Base-by-base conservation (phyloP, 2,329 filamentous ascomycete species). In the Aspergillus pseudoglaucus region DNA sequence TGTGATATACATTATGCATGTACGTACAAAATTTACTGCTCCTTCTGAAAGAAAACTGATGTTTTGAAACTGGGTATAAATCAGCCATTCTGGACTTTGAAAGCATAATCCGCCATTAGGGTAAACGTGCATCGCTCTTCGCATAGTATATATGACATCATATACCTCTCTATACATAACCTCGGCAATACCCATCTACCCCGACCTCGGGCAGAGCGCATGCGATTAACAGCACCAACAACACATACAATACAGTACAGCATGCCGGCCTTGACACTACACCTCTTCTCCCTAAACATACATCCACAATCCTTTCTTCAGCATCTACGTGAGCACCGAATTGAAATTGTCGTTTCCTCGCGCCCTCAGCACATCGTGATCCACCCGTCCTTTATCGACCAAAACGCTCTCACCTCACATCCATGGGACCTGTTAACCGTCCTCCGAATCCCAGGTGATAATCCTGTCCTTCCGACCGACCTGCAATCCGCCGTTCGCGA, bases 341-440 rank as follows among this genome's bases (percentile, higher is more conserved):
- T 53, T 30, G 50, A 62, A 44, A 54, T 68, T 18, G 56, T 71
- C 10, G 57, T 68, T 25, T 53, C 64, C 41, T 69, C 67, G 9
- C 63, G 64, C 40, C 65, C 67, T 17, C 59, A 66, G 40, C 61
- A 64, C 41, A 57, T 62, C 47, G 61, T 71, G 30, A 66, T 71
- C 46, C 62, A 54, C 14, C 65, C 68, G 17, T 60, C 59, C 0
- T 48, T 48, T 15, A 58, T 70, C 41, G 66, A 69, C 48, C 53
- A 46, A 3, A 42, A 55, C 18, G 47, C 55, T 6, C 57, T 71
- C 15, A 53, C 62, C 17, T 56, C 47, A 20, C 53, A 53, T 12
- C 48, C 51, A 44, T 71, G 67, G 68, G 65, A 70, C 42, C 53
- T 71, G 1, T 50, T 71, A 3, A 37, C 69, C 7, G 66, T 71